Evolutionary conservation across 352 stramenopile genomes (phyloP).

Genomic region (Phytophthora rubi): DNA sequence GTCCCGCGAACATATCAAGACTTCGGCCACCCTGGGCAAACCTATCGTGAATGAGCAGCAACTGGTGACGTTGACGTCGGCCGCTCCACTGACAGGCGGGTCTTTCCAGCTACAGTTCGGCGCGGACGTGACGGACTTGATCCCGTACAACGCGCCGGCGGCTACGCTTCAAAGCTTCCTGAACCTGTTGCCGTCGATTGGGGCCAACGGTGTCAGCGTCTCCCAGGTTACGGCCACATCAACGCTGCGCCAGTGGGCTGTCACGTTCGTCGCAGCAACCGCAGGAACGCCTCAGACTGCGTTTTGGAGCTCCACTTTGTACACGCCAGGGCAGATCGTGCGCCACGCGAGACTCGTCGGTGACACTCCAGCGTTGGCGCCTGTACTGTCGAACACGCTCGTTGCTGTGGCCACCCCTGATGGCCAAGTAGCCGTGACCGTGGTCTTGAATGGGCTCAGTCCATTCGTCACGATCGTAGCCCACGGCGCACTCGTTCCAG

Average conservation of each 20-base stretch:
- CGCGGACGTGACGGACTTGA: conserved; percentile 53
- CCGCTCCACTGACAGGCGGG: conserved; percentile 45
- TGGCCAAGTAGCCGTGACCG: conserved; percentile 18
- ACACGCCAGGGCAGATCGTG: conserved; percentile 52
- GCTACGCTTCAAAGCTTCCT: conserved; percentile 74
- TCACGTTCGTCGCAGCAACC: conserved; percentile 65
- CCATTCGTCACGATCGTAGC: conserved; percentile 65
- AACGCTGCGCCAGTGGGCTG: conserved; percentile 50
- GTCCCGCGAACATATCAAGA: conserved; percentile 79
- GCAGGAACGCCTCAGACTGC: conserved; percentile 55
- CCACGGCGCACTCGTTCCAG: conserved; percentile 63
- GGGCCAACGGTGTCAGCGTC: conserved; percentile 47
- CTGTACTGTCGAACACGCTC: conserved; percentile 39
- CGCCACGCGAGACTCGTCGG: conserved; percentile 60
- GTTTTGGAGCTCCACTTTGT: conserved; percentile 74
- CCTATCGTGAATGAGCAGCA: conserved; percentile 78
- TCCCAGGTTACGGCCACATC: conserved; percentile 16
- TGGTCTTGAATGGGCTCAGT: conserved; percentile 51
- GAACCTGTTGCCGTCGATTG: conserved; percentile 69
- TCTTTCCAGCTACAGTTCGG: conserved; percentile 80
- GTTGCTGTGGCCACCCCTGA: conserved; percentile 41
- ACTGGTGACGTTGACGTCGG: conserved; percentile 60
- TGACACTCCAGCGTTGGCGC: conserved; percentile 44
- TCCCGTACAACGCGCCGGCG: conserved; percentile 73
- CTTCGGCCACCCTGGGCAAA: conserved; percentile 51